Evolutionary conservation across 148 eudicot genomes (phyloP).

Genomic region (Talinum fruticosum): DNA sequence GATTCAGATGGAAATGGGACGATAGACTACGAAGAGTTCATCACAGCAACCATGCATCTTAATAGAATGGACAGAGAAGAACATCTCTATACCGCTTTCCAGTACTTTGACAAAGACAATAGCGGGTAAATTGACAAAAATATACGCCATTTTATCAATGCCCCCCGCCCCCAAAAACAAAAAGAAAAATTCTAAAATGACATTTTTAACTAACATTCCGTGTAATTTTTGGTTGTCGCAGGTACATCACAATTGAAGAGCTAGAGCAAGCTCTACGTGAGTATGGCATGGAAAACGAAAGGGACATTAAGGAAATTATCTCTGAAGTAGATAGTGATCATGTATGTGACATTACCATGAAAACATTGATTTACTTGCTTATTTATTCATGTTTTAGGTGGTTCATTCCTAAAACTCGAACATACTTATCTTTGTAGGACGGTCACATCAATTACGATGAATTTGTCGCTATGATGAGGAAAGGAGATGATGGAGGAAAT

Average conservation of each 20-base stretch:
- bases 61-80: constrained; percentile 98
- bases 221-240: constrained; percentile 15
- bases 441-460: constrained; percentile 78
- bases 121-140: constrained; percentile 62
- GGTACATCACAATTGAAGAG: constrained; percentile 88
- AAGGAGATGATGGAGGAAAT: constrained; percentile 29
- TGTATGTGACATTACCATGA: constrained; percentile 38
- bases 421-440: constrained; percentile 44
- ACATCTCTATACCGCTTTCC: constrained; percentile 95
- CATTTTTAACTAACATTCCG: neutral
- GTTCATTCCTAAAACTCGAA: no score
- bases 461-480: constrained; percentile 80
- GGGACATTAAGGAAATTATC: constrained; percentile 83
- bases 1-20: constrained; percentile 98
- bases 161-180: neutral
- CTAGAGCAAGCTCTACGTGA: constrained; percentile 87
- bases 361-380: neutral
- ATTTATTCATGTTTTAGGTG: neutral
- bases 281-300: constrained; percentile 69
- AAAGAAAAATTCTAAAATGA: no score
- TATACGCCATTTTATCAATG: neutral
- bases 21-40: constrained; percentile 97
- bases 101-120: constrained; percentile 90
- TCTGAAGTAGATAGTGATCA: constrained; percentile 82
- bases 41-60: constrained; percentile 97